Base-by-base conservation (phyloP, 768 basidiomycete genomes). In the Mycena rebaudengoi region DNA sequence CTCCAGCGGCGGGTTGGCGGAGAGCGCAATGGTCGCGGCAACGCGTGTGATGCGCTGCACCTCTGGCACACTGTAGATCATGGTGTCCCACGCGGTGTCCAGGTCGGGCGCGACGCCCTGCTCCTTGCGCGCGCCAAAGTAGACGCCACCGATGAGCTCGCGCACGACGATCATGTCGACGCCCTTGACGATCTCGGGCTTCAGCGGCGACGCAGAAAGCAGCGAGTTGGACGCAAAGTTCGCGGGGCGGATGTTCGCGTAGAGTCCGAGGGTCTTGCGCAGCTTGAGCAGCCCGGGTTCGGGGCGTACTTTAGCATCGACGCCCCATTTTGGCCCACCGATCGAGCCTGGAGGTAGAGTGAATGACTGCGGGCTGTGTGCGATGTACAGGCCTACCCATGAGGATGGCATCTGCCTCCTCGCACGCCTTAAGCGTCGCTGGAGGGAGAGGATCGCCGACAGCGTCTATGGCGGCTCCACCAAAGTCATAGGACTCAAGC, bases 251-350 rank as follows among this genome's bases (percentile, higher is more conserved):
- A 99, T 98, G 80, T 99, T 99, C 74, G 95, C 97, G 79, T 96
- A 99, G 48, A 99, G 87, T 21, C 96, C 97, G 55, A 99, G 90
- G 28, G 87, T 88, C 78, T 99, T 99, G 69, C 98, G 90, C 53
- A 99, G 86, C 7, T 81, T 75, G 28, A 99, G 88, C 12, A 99
- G 86, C 56, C 98, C 98, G 64, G 88, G 87, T 76, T 99, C 98
- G 18, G 98, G 98, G 58, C 98, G 90, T 55, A 98, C 88, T 75
- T 91, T 90, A 63, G 87, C 85, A 59, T 89, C 86, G 3, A 96
- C 91, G 48, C 95, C 96, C 98, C 98, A 99, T 79, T 98, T 98
- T 14, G 98, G 98, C n/a, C 98, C 98, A 61, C 98, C 98, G 68
- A 99, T 93, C 20, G 97, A 91, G 68, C 97, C 97, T 98, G 35